Evolutionary conservation across 305 asterid genomes (phyloP), one percentile per base, ranked within the genome.

Genomic region (Fraxinus latifolia): DNA sequence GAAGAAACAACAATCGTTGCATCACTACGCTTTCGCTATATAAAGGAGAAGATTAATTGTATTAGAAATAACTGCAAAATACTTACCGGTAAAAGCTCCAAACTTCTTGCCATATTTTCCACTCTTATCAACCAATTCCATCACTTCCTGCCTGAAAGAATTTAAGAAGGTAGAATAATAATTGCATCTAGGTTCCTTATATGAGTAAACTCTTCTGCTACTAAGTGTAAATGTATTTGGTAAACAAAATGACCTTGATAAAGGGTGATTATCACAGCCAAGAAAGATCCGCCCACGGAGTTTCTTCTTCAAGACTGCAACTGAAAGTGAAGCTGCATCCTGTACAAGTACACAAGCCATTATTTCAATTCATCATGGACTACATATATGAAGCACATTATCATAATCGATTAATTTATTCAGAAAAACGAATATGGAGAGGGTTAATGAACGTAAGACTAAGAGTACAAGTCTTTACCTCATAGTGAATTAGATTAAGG

Each of bases 291-390:
- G 89, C 81, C 92, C 86, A 42, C 89, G 89, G 0, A 84, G 89
- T 81, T 90, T 91, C 95, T 89, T 93, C 86, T 90, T 89, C 84
- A 95, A 85, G 85, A 95, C 91, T 85, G 90, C 76, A 58, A 88
- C 83, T 53, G 98, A 89, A 79, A 95, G 91, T 15, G 93, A 92
- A 84, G 97, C 99, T 60, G 99, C 97, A 88, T 95, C 97, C 97
- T 94, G 83, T 68, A 79, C 75, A 31, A 68, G 39, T 27, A 50
- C 34, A 80, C 62, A 47, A 76, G 39, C 67, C 72, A 29, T 39
- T 34, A 76, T 77, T 67, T 76, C 44, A 29, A 53, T 68, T 25
- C 19, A 29, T 68, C 37, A 12, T 58, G 47, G 73, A 4, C 36
- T 37, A 21, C n/a, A 37, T 0, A 37, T 76, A 68, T 25, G 82